These are phyloP conservation scores for Gliomastix tumulicola DNA, from an alignment of 2,329 filamentous ascomycete genomes.

Conservation along the genomic window DNA sequence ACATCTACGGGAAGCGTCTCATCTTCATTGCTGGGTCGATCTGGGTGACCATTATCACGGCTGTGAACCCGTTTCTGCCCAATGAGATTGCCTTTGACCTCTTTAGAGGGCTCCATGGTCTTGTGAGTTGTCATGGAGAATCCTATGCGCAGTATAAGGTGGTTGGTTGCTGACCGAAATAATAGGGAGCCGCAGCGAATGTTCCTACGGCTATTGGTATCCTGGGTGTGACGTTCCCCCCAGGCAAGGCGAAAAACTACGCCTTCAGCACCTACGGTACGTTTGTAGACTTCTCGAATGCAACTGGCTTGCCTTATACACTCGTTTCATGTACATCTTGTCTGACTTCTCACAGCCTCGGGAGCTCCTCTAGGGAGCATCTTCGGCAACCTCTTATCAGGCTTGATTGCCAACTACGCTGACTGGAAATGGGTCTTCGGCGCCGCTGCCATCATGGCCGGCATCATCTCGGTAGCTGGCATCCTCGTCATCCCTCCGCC, in stretches of 20 bases:
- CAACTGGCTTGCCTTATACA: too few species aligned
- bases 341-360: conserved; percentile 45
- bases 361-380: conserved; percentile 59
- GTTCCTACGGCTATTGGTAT: conserved; percentile 67
- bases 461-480: conserved; percentile 47
- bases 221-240: conserved; percentile 58
- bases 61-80: conserved; percentile 55
- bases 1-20: conserved; percentile 58
- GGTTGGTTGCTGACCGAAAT: too few species aligned
- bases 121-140: too few species aligned
- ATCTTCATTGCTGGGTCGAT: conserved; percentile 59
- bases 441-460: conserved; percentile 52
- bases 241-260: conserved; percentile 63
- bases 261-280: conserved; percentile 57
- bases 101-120: conserved; percentile 58
- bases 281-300: too few species aligned
- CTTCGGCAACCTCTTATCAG: conserved; percentile 58
- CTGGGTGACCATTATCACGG: conserved; percentile 53
- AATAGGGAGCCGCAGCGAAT: conserved; percentile 58
- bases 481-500: conserved; percentile 53
- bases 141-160: too few species aligned
- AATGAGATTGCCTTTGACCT: conserved; percentile 64
- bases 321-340: too few species aligned
- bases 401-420: conserved; percentile 55
- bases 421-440: conserved; percentile 65